These are phyloP conservation scores for Berberis thunbergii DNA, from an alignment of 164 flowering plant species.

Conservation along the genomic window DNA sequence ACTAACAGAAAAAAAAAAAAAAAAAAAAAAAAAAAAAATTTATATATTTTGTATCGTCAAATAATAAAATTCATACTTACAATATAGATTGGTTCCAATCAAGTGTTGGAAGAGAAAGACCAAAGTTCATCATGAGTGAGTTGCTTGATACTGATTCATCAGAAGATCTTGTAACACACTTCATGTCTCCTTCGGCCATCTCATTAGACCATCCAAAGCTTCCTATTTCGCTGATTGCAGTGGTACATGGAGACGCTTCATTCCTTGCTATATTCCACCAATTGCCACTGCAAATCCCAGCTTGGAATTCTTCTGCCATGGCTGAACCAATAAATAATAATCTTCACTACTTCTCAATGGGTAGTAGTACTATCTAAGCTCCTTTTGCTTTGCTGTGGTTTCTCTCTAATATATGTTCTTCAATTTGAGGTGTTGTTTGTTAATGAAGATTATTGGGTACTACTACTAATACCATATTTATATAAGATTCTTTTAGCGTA, in stretches of 20 bases:
- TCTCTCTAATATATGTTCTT: not conserved
- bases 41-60: not conserved
- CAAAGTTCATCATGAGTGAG: slow-evolving; percentile 41
- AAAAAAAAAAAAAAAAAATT: too few species aligned
- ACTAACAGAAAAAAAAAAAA: not conserved
- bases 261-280: slow-evolving; percentile 52
- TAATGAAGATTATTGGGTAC: not conserved
- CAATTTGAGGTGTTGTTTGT: not conserved
- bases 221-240: slow-evolving; percentile 22
- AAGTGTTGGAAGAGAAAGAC: slow-evolving; percentile 28
- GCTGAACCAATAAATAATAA: not conserved
- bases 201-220: slow-evolving; percentile 33
- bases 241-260: slow-evolving; percentile 38
- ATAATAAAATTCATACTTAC: slow-evolving; percentile 28
- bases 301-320: slow-evolving; percentile 51
- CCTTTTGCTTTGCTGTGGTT: not conserved
- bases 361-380: not conserved
- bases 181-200: slow-evolving; percentile 18
- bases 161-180: slow-evolving; percentile 17
- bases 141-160: slow-evolving; percentile 27
- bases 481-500: not conserved
- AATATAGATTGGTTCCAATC: slow-evolving; percentile 48
- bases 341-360: not conserved
- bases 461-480: not conserved
- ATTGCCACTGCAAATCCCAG: slow-evolving; percentile 27